Evolutionary conservation across 306 rosid species (phyloP).

Genomic region (Vicia faba): DNA sequence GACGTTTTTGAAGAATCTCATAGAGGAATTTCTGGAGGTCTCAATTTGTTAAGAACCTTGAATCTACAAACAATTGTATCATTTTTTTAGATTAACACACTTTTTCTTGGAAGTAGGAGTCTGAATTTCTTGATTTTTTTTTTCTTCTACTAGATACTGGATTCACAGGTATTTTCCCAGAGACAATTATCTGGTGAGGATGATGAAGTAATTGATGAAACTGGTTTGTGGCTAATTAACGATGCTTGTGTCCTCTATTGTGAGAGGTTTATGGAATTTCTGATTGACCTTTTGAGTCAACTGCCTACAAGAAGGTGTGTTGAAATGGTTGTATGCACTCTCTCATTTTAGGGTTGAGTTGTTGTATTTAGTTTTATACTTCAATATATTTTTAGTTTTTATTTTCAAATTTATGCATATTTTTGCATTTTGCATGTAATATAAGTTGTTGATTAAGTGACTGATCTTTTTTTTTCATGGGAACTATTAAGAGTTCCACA

Average conservation of each 20-base stretch:
- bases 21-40: conserved; percentile 94
- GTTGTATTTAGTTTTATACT: conserved; percentile 17
- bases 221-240: conserved; percentile 50
- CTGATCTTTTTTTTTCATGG: conserved; percentile 12
- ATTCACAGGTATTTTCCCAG: conserved; percentile 60
- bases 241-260: conserved; percentile 93
- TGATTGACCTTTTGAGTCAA: conserved; percentile 96
- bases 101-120: conserved; percentile 5
- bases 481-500: not conserved
- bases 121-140: conserved; percentile 25
- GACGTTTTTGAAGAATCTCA: conserved; percentile 74
- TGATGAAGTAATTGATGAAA: conserved; percentile 46
- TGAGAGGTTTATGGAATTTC: conserved; percentile 98
- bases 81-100: conserved; percentile 16
- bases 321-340: conserved; percentile 29
- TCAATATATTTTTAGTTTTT: conserved; percentile 7
- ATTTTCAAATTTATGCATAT: conserved; percentile 15
- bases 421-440: conserved; percentile 23
- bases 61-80: conserved; percentile 4
- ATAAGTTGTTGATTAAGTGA: conserved; percentile 10
- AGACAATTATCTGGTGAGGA: conserved; percentile 46
- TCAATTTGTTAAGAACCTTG: conserved; percentile 31
- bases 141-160: conserved; percentile 69
- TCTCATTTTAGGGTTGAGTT: conserved; percentile 8
- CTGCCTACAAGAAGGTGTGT: conserved; percentile 93